These are phyloP conservation scores for Boletus rex-veris DNA, from an alignment of 768 basidiomycete genomes.

Conservation along the genomic window DNA sequence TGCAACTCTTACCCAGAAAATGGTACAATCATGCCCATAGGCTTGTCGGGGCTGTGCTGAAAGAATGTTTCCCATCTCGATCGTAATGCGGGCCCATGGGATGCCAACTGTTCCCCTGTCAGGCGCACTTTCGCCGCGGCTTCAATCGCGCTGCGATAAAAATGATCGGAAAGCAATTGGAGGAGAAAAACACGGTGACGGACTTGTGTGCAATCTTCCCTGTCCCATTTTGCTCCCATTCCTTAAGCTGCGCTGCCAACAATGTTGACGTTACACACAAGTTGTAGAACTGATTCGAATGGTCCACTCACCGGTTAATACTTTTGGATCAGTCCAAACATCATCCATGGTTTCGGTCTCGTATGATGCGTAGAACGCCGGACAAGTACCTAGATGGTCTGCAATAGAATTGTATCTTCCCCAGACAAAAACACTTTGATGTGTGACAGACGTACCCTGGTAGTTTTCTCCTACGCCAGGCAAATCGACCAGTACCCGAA, in stretches of 20 bases:
- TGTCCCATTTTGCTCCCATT: conserved; percentile 38
- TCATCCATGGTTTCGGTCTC: conserved; percentile 48
- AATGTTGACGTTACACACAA: neutral
- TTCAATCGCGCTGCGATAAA: conserved; percentile 47
- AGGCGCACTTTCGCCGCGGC: conserved; percentile 55
- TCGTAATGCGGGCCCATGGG: conserved; percentile 40
- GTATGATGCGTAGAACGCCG: conserved; percentile 39
- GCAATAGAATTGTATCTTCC: neutral
- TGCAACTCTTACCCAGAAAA: conserved; percentile 35
- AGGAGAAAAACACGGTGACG: neutral
- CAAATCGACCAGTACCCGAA: neutral
- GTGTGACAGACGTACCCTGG: neutral
- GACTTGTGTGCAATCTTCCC: conserved; percentile 58
- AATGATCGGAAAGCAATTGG: neutral
- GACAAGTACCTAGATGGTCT: conserved; percentile 30
- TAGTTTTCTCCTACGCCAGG: conserved; percentile 7
- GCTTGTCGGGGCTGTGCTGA: conserved; percentile 49
- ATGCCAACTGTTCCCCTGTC: conserved; percentile 43
- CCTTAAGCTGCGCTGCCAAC: conserved; percentile 22
- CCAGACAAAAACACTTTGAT: neutral
- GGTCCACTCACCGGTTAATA: conserved; percentile 36
- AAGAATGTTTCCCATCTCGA: conserved; percentile 53
- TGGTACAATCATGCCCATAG: conserved; percentile 43
- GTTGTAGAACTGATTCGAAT: conserved; percentile 5
- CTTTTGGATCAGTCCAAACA: conserved; percentile 39